phyloP scores from a whole-genome alignment of 2,329 filamentous ascomycete species.

The Stagonosporopsis chrysanthemi region DNA sequence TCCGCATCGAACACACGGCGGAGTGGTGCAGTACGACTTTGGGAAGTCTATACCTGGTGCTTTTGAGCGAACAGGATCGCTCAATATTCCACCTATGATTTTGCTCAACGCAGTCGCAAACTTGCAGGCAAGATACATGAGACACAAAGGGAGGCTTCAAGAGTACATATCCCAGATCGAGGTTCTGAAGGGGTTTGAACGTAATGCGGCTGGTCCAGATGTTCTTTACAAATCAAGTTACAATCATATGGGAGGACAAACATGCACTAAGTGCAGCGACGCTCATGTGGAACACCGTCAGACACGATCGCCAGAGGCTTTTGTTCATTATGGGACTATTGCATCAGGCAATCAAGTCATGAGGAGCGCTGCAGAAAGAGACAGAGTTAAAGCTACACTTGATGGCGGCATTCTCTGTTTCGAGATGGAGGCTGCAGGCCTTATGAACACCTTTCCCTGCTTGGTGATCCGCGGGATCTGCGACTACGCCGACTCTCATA shows the following conservation, averaged over 20 bases:
- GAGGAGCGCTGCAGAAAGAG: constrained; percentile 13
- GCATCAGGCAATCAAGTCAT: constrained; percentile 19
- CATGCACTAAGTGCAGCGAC: not conserved
- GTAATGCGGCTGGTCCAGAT: constrained; percentile 8
- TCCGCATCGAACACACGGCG: constrained; percentile 1
- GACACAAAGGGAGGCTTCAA: not conserved
- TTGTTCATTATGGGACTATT: constrained; percentile 19
- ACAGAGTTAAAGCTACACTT: constrained; percentile 1
- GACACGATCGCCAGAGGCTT: not conserved
- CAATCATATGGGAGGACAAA: not conserved
- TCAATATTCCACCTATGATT: constrained; percentile 16
- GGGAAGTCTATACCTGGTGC: constrained; percentile 9
- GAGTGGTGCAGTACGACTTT: constrained; percentile 18
- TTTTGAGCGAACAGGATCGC: constrained; percentile 10
- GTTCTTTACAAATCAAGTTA: constrained; percentile 7
- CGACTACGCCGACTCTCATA: constrained; percentile 9
- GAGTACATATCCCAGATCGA: not conserved
- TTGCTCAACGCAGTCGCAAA: constrained; percentile 19
- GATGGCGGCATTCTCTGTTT: constrained; percentile 3
- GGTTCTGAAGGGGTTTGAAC: not conserved
- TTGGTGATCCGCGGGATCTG: constrained; percentile 7
- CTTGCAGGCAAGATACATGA: constrained; percentile 9
- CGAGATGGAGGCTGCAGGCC: not conserved
- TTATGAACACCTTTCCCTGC: constrained; percentile 9
- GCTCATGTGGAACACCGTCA: not conserved